Evolutionary conservation across 1,284 basidiomycete genomes (phyloP).

Genomic region (Ganoderma boninense): DNA sequence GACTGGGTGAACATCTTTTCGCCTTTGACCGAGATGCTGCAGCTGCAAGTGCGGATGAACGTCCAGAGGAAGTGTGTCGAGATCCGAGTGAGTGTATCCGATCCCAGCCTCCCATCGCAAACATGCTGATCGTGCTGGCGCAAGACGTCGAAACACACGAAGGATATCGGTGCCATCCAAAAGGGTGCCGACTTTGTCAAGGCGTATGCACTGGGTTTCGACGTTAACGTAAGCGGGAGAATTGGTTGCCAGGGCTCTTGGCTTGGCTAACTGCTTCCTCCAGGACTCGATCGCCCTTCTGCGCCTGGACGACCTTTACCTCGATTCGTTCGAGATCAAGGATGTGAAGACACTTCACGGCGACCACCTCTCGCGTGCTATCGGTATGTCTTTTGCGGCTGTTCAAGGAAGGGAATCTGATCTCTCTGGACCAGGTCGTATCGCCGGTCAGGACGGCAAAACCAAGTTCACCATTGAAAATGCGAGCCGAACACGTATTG

Average conservation of each 20-base stretch:
- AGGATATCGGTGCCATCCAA: constrained; percentile 90
- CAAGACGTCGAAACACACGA: constrained; percentile 95
- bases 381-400: constrained; percentile 63
- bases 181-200: constrained; percentile 99
- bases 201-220: constrained; percentile 94
- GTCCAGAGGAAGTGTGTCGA: constrained; percentile 89
- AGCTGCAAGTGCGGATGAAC: constrained; percentile 97
- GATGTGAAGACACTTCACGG: constrained; percentile 98
- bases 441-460: constrained; percentile 97
- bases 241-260: constrained; percentile 3
- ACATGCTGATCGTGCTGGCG: constrained; percentile 15
- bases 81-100: constrained; percentile 76
- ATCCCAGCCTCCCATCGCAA: neutral
- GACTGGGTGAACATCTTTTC: constrained; percentile 99
- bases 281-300: constrained; percentile 96
- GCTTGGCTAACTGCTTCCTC: constrained; percentile 17
- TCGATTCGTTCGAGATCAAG: constrained; percentile 99
- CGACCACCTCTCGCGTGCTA: constrained; percentile 95
- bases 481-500: constrained; percentile 93
- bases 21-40: constrained; percentile 93
- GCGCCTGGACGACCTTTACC: constrained; percentile 95
- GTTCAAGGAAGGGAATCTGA: neutral
- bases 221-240: constrained; percentile 77
- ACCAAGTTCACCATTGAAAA: constrained; percentile 99
- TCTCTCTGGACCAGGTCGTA: constrained; percentile 69